Evolutionary conservation across 2,329 filamentous ascomycete genomes (phyloP).

Genomic region (Cytospora schulzeri): DNA sequence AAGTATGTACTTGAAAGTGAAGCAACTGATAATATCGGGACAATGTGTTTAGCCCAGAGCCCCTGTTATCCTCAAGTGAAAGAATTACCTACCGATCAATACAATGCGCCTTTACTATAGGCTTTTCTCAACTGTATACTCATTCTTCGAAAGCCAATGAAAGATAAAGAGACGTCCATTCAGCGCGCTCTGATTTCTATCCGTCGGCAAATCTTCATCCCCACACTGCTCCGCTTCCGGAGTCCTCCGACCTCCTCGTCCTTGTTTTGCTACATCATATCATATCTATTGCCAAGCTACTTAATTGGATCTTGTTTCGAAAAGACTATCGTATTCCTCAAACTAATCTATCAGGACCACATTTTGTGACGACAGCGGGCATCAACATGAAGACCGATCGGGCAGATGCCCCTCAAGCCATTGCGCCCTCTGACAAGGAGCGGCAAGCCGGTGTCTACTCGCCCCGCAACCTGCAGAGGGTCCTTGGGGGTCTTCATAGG

Average conservation of each 20-base stretch:
- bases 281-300: neutral
- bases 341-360: neutral
- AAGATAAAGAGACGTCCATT: too few relatives aligned
- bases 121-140: too few relatives aligned
- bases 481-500: constrained; percentile 31
- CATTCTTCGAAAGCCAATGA: too few relatives aligned
- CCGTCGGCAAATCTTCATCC: neutral
- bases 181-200: too few relatives aligned
- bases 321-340: neutral
- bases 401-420: constrained; percentile 18
- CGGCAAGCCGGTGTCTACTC: constrained; percentile 21
- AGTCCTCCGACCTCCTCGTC: neutral
- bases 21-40: too few relatives aligned
- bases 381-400: neutral
- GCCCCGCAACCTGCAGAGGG: constrained; percentile 24
- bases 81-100: too few relatives aligned
- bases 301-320: neutral
- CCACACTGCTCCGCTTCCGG: neutral
- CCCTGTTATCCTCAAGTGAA: too few relatives aligned
- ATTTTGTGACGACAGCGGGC: neutral
- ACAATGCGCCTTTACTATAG: too few relatives aligned
- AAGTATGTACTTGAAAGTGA: too few relatives aligned
- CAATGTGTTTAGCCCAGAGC: too few relatives aligned
- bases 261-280: too few relatives aligned
- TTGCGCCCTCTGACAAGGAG: constrained; percentile 21